A percentile compares a stretch with the other conserved stretches of the same genome.
These are phyloP conservation scores for Excoecaria agallocha DNA, from an alignment of 345 rosid species.

Conservation along the genomic window DNA sequence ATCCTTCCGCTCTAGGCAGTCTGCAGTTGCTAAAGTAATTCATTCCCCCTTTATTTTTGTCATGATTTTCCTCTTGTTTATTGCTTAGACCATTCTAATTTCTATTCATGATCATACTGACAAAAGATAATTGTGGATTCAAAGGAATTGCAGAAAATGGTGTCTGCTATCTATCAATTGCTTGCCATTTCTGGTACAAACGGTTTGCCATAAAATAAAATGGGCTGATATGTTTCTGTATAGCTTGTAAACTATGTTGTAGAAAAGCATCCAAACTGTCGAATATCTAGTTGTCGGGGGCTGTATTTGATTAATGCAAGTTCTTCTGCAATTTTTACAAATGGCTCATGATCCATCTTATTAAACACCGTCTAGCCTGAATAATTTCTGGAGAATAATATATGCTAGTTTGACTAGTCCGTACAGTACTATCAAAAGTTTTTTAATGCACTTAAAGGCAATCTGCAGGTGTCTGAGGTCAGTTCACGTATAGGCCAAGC, in stretches of 20 bases:
- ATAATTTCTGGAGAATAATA: not conserved
- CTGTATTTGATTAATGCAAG: not conserved
- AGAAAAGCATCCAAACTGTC: no score
- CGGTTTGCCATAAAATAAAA: no score
- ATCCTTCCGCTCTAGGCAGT: conserved; percentile 50
- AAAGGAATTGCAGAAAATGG: no score
- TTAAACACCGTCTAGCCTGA: not conserved
- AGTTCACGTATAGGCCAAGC: conserved; percentile 77
- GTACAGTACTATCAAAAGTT: not conserved
- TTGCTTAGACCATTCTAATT: not conserved
- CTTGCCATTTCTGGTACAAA: no score
- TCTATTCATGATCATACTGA: no score
- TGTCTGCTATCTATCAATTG: no score
- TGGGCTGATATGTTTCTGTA: no score
- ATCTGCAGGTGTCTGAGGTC: conserved; percentile 61
- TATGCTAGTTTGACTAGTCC: not conserved
- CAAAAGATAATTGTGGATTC: no score
- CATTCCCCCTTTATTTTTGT: not conserved
- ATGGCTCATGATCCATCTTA: not conserved
- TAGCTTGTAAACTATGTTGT: no score
- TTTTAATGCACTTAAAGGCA: not conserved
- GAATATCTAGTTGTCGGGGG: no score
- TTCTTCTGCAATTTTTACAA: not conserved
- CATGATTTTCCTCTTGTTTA: not conserved
- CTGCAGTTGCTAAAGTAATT: conserved; percentile 56